Evolutionary conservation across 805 yeast genomes (phyloP), one percentile per base, ranked within the genome.

Genomic region (Saturnispora hagleri): DNA sequence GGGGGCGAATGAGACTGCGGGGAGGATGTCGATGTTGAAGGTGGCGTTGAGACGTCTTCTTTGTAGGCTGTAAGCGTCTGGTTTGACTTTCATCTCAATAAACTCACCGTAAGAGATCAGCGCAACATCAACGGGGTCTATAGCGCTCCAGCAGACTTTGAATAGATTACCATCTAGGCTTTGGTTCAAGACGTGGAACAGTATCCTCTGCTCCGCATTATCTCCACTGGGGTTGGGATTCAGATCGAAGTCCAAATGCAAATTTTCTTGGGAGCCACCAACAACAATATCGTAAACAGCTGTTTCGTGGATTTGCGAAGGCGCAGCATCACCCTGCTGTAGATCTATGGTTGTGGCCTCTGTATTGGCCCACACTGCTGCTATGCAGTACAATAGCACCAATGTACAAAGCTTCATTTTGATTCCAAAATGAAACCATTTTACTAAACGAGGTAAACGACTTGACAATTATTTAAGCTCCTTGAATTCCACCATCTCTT

Each of bases 101-200:
- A 22, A 36, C n/a, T 28, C 31, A n/a, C 35, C 45, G 9, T 20
- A 8, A 12, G 33, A 22, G 10, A 26, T 6, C 20, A 53, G 17
- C 5, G 22, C 35, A 15, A 53, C 35, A 13, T 50, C 48, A 35
- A 63, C 48, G 8, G 68, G 68, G 40, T 59, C 55, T 3, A 62
- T 55, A 2, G 68, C 65, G 34, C 59, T 44, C 67, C 67, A 64
- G 50, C 64, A 58, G 5, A 61, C 53, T 5, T 50, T 47, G 15
- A 49, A 28, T 13, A 36, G 17, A 10, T 35, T 7, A 20, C 40
- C 40, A 18, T 44, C 17, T 12, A 44, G n/a, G 28, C 35, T 17
- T 9, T 17, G 26, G 18, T 44, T 36, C 6, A n/a, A 10, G 3
- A 44, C 18, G n/a, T 20, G 24, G n/a, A 44, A 44, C 40, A 31